Evolutionary conservation across 163 green algal species (phyloP).

Genomic region (Trebouxia gelatinosa): DNA sequence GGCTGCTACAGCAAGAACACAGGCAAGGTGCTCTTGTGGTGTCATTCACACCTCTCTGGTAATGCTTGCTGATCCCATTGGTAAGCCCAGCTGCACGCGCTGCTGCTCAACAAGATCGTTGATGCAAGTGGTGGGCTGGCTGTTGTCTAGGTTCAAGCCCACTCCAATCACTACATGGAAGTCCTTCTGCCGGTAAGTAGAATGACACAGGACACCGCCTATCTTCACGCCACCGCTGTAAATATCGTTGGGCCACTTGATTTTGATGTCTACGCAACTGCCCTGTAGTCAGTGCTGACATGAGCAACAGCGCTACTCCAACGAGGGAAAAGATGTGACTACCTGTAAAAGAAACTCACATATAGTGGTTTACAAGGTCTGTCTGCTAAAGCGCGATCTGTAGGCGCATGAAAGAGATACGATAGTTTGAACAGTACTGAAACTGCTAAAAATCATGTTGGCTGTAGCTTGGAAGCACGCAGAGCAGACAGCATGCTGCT

Average conservation of each 20-base stretch:
- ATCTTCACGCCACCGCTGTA: conserved; percentile 84
- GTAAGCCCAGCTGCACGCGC: background rate
- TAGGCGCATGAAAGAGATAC: too few relatives aligned
- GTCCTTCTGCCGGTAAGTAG: conserved; percentile 57
- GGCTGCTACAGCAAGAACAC: too few relatives aligned
- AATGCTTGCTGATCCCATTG: background rate
- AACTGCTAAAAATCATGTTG: too few relatives aligned
- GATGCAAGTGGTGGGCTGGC: conserved; percentile 87
- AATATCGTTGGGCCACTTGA: conserved; percentile 99
- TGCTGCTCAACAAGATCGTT: conserved; percentile 60
- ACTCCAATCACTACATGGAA: conserved; percentile 82
- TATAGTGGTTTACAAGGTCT: too few relatives aligned
- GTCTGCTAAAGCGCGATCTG: too few relatives aligned
- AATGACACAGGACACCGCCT: conserved; percentile 90
- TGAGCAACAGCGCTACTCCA: conserved; percentile 18
- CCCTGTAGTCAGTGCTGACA: conserved; percentile 29
- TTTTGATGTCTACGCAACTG: conserved; percentile 55
- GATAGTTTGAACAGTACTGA: too few relatives aligned
- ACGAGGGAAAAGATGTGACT: too few relatives aligned
- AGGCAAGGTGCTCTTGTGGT: too few relatives aligned
- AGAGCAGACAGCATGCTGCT: too few relatives aligned
- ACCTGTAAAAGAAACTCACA: too few relatives aligned
- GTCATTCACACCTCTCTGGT: conserved; percentile 35
- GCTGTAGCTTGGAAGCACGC: too few relatives aligned
- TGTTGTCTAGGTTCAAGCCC: conserved; percentile 92